phyloP scores from a whole-genome alignment of 352 stramenopile species.

The Globisporangium viniferum region DNA sequence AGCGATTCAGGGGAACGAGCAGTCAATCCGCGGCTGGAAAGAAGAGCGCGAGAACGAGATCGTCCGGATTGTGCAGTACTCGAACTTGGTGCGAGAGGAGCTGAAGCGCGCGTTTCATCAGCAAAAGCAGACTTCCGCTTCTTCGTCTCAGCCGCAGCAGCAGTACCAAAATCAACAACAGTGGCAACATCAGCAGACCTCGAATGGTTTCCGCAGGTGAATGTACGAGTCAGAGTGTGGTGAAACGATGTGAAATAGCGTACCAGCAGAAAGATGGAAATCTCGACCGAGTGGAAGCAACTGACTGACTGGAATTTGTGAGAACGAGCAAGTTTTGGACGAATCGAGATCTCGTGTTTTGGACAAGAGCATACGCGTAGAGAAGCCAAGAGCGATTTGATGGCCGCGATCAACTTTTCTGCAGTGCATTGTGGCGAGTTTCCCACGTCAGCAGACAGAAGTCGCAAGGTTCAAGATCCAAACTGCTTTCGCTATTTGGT shows the following conservation, averaged over 20 bases:
- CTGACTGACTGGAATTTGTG: background rate
- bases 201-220: background rate
- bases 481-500: background rate
- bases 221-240: background rate
- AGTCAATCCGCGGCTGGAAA: constrained; percentile 34
- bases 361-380: background rate
- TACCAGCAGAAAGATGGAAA: background rate
- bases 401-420: background rate
- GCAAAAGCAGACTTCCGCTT: constrained; percentile 18
- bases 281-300: background rate
- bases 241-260: background rate
- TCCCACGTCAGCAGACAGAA: background rate
- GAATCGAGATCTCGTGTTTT: background rate
- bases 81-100: constrained; percentile 35
- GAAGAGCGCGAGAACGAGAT: constrained; percentile 66
- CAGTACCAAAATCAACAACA: constrained; percentile 5
- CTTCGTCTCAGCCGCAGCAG: constrained; percentile 18
- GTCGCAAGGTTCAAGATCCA: background rate
- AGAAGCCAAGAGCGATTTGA: background rate
- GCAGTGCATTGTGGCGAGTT: background rate
- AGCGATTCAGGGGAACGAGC: constrained; percentile 43
- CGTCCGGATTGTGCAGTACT: constrained; percentile 74
- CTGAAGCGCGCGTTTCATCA: constrained; percentile 44
- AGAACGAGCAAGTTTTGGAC: background rate
- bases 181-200: background rate